Evolutionary conservation across 768 basidiomycete species (phyloP).

Genomic region (Serendipita sp.): DNA sequence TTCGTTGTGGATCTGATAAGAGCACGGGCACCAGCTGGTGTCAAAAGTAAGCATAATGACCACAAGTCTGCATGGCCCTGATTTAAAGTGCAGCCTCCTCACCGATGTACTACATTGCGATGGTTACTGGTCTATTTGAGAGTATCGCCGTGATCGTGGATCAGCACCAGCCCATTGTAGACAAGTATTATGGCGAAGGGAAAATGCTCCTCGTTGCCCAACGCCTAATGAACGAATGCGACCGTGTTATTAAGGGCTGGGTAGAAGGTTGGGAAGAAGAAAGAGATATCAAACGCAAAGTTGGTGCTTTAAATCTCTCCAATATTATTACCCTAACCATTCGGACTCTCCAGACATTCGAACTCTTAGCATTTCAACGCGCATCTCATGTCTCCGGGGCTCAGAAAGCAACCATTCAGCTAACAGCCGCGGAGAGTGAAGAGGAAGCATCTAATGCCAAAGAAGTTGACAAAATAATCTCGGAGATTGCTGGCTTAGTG

Average conservation of each 20-base stretch:
- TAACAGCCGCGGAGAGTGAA: constrained; percentile 11
- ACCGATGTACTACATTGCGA: constrained; percentile 77
- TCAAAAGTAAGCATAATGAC: constrained; percentile 47
- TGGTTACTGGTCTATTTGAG: constrained; percentile 84
- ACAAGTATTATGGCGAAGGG: constrained; percentile 88
- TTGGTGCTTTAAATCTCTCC: constrained; percentile 14
- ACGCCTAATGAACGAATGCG: constrained; percentile 69
- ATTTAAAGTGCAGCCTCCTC: constrained; percentile 53
- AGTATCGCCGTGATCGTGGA: constrained; percentile 90
- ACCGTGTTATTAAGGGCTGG: constrained; percentile 59
- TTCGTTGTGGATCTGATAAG: constrained; percentile 87
- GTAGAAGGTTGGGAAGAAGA: constrained; percentile 87
- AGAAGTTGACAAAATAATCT: constrained; percentile 80
- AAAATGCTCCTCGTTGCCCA: constrained; percentile 71
- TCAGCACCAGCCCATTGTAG: constrained; percentile 93
- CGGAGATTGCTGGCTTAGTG: constrained; percentile 77
- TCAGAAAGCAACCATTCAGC: neutral
- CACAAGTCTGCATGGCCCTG: neutral
- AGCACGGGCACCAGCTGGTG: constrained; percentile 55
- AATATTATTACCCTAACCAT: neutral
- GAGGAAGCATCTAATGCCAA: constrained; percentile 57
- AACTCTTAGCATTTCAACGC: constrained; percentile 4
- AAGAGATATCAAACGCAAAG: constrained; percentile 65
- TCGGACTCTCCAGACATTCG: neutral
- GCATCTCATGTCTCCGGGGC: constrained; percentile 1